Percentiles rank a stretch among this genome's conserved stretches.
Evolutionary conservation across 768 basidiomycete genomes (phyloP).

Genomic region (Amanita phalloides): DNA sequence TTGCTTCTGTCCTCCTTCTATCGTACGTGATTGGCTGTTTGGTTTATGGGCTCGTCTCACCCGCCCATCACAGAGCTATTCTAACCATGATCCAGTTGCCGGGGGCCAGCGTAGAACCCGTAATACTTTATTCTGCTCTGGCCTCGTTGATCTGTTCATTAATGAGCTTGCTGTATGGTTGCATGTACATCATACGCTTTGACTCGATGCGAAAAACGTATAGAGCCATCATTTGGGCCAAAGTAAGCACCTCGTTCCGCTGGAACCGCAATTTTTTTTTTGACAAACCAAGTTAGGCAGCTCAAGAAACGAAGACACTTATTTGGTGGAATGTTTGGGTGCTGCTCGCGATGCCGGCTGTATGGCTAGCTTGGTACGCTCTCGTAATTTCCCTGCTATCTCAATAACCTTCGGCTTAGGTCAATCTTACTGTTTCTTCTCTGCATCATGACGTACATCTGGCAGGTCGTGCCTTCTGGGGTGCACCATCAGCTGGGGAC

Average conservation of each 20-base stretch:
- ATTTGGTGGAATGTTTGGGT: conserved; percentile 61
- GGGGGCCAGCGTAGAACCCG: conserved; percentile 34
- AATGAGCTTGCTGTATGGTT: conserved; percentile 54
- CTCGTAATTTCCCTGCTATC: background rate
- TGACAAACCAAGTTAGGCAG: conserved; percentile 29
- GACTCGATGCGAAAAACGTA: conserved; percentile 54
- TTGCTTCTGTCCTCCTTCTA: conserved; percentile 21
- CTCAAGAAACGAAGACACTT: conserved; percentile 21
- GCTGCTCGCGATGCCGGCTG: conserved; percentile 48
- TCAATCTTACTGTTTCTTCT: conserved; percentile 48
- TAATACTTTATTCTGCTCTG: conserved; percentile 46
- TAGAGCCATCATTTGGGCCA: conserved; percentile 54
- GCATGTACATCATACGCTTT: conserved; percentile 56
- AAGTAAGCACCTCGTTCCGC: conserved; percentile 22
- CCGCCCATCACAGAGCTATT: conserved; percentile 16
- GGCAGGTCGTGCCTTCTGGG: conserved; percentile 39
- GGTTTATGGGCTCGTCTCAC: background rate
- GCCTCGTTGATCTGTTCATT: conserved; percentile 48
- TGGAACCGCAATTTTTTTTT: background rate
- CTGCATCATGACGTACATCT: conserved; percentile 50
- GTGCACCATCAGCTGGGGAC: conserved; percentile 13
- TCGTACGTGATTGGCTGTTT: conserved; percentile 12
- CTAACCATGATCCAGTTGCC: conserved; percentile 24
- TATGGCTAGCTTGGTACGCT: conserved; percentile 52
- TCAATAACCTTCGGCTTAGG: conserved; percentile 17